A percentile compares a stretch with the other conserved stretches of the same genome.
Evolutionary conservation across 768 basidiomycete genomes (phyloP).

Genomic region (Lactarius sanguifluus): DNA sequence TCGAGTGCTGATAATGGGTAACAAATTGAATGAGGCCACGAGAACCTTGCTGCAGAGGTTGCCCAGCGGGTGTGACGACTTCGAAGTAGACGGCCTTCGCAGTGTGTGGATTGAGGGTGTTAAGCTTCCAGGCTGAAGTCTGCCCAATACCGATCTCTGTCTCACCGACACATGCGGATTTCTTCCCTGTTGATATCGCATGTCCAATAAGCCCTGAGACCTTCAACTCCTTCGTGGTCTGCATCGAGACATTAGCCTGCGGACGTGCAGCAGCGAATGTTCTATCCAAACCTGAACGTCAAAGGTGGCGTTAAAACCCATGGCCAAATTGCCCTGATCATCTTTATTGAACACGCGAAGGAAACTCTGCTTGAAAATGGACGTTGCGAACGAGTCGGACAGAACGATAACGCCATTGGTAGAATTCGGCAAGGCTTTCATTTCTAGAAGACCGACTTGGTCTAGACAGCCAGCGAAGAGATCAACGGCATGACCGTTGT

Average conservation of each 20-base stretch:
- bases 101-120: conserved; percentile 82
- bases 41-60: conserved; percentile 83
- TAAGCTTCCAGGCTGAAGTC: conserved; percentile 98
- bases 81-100: conserved; percentile 96
- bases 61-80: conserved; percentile 95
- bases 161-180: conserved; percentile 94
- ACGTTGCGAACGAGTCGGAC: conserved; percentile 95
- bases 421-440: conserved; percentile 93
- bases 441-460: conserved; percentile 95
- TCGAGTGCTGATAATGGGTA: conserved; percentile 97
- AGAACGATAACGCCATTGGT: conserved; percentile 97
- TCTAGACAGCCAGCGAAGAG: conserved; percentile 97
- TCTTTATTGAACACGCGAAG: conserved; percentile 91
- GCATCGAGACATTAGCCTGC: conserved; percentile 16
- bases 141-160: conserved; percentile 99
- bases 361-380: conserved; percentile 99
- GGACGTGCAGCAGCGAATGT: neutral
- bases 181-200: conserved; percentile 96
- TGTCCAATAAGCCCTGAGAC: conserved; percentile 98
- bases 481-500: conserved; percentile 94
- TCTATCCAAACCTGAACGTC: conserved; percentile 77
- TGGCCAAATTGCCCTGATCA: conserved; percentile 85
- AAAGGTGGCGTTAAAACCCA: conserved; percentile 99
- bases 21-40: conserved; percentile 97
- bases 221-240: conserved; percentile 99